A percentile compares a stretch with the other conserved stretches of the same genome.
Conservation (phyloP, 257 asterid genomes). For the Solanum dulcamara region DNA sequence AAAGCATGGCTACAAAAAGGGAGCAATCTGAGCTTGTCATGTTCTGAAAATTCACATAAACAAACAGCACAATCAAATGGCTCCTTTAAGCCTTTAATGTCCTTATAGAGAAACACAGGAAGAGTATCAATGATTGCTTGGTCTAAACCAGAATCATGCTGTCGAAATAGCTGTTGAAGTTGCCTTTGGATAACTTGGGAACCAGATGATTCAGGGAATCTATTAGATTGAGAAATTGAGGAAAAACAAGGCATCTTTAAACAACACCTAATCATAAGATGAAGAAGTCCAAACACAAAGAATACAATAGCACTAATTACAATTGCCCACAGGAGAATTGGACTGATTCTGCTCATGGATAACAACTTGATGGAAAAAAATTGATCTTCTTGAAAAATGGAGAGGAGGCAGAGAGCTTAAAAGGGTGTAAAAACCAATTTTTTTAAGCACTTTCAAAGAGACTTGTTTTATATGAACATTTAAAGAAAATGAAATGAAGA, state of each 20-base stretch:
- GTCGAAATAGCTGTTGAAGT: conserved; percentile 77
- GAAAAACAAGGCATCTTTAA: conserved; percentile 35
- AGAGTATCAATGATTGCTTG: conserved; percentile 77
- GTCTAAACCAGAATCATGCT: conserved; percentile 83
- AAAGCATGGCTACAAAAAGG: conserved; percentile 91
- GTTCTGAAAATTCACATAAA: conserved; percentile 68
- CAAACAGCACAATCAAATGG: conserved; percentile 95
- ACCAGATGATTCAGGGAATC: conserved; percentile 23
- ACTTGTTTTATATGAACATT: background rate
- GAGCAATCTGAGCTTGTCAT: conserved; percentile 74
- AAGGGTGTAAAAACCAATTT: background rate
- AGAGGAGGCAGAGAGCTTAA: background rate
- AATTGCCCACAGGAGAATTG: conserved; percentile 27
- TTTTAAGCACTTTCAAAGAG: conserved; percentile 8
- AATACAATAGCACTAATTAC: conserved; percentile 41
- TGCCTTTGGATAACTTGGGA: conserved; percentile 46
- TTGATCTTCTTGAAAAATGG: background rate
- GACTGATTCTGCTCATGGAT: conserved; percentile 42
- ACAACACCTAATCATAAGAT: conserved; percentile 27
- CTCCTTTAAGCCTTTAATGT: conserved; percentile 68
- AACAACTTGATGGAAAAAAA: background rate
- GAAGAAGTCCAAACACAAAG: conserved; percentile 43
- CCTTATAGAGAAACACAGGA: conserved; percentile 69
- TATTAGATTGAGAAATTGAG: conserved; percentile 37
- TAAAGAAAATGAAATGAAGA: background rate